These are phyloP conservation scores for Begonia masoniana DNA, from an alignment of 306 rosid species.

Conservation along the genomic window DNA sequence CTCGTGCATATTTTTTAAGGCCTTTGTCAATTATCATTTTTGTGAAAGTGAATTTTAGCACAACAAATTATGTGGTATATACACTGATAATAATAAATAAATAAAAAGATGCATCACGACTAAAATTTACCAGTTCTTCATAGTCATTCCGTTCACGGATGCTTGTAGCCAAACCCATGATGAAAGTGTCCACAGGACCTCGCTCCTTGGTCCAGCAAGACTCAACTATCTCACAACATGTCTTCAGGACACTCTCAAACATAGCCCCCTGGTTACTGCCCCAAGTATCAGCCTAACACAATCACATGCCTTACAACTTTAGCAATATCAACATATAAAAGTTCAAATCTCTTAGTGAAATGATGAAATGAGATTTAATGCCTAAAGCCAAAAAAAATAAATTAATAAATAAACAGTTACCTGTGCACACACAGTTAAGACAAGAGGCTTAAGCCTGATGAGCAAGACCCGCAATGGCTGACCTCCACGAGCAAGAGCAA, in stretches of 20 bases:
- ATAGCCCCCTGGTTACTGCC: conserved; percentile 70
- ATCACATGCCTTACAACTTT: conserved; percentile 8
- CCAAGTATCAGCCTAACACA: conserved; percentile 76
- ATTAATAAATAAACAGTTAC: conserved; percentile 15
- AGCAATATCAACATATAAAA: conserved; percentile 7
- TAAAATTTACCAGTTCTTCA: conserved; percentile 67
- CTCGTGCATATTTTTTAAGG: too few species aligned
- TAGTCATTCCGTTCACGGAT: conserved; percentile 90
- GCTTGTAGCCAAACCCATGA: conserved; percentile 93
- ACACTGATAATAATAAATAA: too few species aligned
- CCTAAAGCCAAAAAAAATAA: conserved; percentile 9
- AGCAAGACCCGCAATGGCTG: conserved; percentile 88
- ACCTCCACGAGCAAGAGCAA: conserved; percentile 80
- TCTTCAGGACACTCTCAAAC: conserved; percentile 83
- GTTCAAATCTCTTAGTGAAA: conserved; percentile 4
- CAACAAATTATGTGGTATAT: too few species aligned
- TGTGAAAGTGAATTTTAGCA: too few species aligned
- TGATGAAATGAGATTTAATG: conserved; percentile 4
- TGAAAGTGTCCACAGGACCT: conserved; percentile 88
- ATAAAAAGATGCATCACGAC: too few species aligned
- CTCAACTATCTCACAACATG: conserved; percentile 72
- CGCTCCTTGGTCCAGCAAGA: conserved; percentile 97
- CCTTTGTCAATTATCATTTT: too few species aligned
- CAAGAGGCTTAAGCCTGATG: conserved; percentile 89
- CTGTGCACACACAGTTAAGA: conserved; percentile 81